A percentile compares a stretch with the other conserved stretches of the same genome.
Evolutionary conservation across 768 basidiomycete species (phyloP).

Genomic region (Suillus alpinus): DNA sequence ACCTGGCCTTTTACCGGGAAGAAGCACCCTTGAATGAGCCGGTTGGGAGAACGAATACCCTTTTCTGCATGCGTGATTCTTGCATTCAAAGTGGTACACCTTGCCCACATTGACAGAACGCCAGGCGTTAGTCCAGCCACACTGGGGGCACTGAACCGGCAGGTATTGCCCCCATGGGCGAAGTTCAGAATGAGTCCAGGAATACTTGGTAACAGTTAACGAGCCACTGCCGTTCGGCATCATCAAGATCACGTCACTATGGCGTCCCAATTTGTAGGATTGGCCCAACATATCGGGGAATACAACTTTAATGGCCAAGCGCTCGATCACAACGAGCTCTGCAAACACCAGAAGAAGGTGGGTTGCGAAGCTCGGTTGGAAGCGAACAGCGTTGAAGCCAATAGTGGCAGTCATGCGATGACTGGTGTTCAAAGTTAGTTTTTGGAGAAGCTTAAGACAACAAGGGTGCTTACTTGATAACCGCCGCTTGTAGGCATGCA

Average conservation of each 20-base stretch:
- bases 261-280: background rate
- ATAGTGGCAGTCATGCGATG: background rate
- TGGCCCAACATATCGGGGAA: background rate
- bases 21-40: background rate
- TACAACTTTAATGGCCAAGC: background rate
- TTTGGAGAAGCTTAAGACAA: background rate
- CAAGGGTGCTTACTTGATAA: background rate
- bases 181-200: background rate
- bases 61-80: background rate
- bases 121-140: background rate
- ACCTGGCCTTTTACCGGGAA: background rate
- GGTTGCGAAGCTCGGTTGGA: background rate
- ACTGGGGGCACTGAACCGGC: conserved; percentile 2
- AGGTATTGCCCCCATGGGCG: background rate
- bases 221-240: background rate
- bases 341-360: background rate
- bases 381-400: background rate
- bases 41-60: background rate
- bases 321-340: background rate
- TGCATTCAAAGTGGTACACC: background rate
- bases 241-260: background rate
- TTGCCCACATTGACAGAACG: too few relatives aligned
- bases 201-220: background rate
- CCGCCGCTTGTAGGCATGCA: background rate
- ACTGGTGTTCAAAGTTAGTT: background rate